Percentiles rank a stretch among this genome's conserved stretches.
phyloP scores from a whole-genome alignment of 2,329 filamentous ascomycete species.

The Stachybotrys echinatus region DNA sequence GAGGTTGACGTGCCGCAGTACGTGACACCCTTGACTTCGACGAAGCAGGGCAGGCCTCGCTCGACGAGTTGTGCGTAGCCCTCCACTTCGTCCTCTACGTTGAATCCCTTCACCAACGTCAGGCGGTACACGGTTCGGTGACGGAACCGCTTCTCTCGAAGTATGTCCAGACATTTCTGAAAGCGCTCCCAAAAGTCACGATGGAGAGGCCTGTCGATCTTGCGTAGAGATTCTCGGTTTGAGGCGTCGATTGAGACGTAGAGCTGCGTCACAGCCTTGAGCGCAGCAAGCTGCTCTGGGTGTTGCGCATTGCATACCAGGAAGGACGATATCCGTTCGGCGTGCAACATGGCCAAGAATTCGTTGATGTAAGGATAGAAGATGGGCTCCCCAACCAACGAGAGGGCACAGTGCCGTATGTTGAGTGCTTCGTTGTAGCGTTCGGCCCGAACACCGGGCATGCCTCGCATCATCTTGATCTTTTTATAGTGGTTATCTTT shows the following conservation, averaged over 20 bases:
- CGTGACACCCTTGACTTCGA: constrained; percentile 95
- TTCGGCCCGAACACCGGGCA: constrained; percentile 87
- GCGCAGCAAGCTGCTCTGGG: constrained; percentile 77
- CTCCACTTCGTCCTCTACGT: constrained; percentile 86
- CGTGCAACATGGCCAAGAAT: constrained; percentile 77
- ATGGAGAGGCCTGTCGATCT: constrained; percentile 88
- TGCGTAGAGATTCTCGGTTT: constrained; percentile 79
- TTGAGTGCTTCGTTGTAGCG: constrained; percentile 88
- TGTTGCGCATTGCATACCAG: constrained; percentile 97
- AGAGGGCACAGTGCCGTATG: constrained; percentile 89
- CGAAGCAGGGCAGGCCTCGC: constrained; percentile 80
- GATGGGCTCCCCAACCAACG: constrained; percentile 93
- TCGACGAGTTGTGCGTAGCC: constrained; percentile 89
- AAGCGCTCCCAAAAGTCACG: constrained; percentile 98
- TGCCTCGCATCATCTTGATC: constrained; percentile 93
- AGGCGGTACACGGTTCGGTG: constrained; percentile 93
- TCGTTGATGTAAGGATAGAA: constrained; percentile 98
- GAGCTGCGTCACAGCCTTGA: constrained; percentile 85
- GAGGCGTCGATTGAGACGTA: constrained; percentile 96
- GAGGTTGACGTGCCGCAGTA: constrained; percentile 91
- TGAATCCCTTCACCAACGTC: constrained; percentile 96
- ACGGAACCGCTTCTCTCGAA: constrained; percentile 74
- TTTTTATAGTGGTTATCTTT: constrained; percentile 93
- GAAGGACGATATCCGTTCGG: constrained; percentile 85
- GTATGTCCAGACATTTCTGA: constrained; percentile 81